phyloP scores from a whole-genome alignment of 179 eudicot genomes.

The Spinacia oleracea region DNA sequence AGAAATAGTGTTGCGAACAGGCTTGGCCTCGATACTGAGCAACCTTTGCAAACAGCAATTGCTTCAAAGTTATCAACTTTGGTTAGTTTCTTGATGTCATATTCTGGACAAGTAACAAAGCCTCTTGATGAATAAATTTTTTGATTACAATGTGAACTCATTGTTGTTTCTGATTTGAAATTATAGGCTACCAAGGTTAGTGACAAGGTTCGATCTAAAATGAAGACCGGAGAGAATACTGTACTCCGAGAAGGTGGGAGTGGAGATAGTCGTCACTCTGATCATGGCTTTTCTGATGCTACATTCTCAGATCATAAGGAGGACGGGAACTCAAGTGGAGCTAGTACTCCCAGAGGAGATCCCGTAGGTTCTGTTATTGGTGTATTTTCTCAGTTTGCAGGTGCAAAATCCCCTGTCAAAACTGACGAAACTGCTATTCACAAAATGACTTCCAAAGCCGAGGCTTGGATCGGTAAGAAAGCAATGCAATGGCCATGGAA shows the following conservation, averaged over 20 bases:
- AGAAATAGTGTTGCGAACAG: slow-evolving; percentile 53
- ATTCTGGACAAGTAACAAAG: not conserved
- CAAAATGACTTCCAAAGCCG: slow-evolving; percentile 74
- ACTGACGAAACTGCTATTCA: slow-evolving; percentile 60
- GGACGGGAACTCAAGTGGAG: slow-evolving; percentile 76
- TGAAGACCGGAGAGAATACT: slow-evolving; percentile 55
- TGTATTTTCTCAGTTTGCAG: slow-evolving; percentile 46
- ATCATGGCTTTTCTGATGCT: slow-evolving; percentile 53
- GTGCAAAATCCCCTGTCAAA: slow-evolving; percentile 43
- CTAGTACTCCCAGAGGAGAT: slow-evolving; percentile 82
- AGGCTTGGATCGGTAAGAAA: slow-evolving; percentile 83
- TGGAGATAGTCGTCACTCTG: slow-evolving; percentile 69
- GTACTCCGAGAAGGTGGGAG: slow-evolving; percentile 61
- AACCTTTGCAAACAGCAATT: slow-evolving; percentile 76
- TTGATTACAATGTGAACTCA: not conserved
- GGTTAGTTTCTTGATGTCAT: slow-evolving; percentile 45
- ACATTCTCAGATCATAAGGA: slow-evolving; percentile 55
- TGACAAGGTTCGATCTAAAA: slow-evolving; percentile 82
- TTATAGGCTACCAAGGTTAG: slow-evolving; percentile 79
- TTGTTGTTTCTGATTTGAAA: slow-evolving; percentile 30
- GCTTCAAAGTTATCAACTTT: slow-evolving; percentile 78
- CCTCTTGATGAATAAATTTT: slow-evolving; percentile 6
- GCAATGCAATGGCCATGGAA: slow-evolving; percentile 82
- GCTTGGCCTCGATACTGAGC: slow-evolving; percentile 80
- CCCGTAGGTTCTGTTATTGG: slow-evolving; percentile 53